Evolutionary conservation across 2,329 filamentous ascomycete species (phyloP).

Genomic region (Pseudocercospora eumusae): DNA sequence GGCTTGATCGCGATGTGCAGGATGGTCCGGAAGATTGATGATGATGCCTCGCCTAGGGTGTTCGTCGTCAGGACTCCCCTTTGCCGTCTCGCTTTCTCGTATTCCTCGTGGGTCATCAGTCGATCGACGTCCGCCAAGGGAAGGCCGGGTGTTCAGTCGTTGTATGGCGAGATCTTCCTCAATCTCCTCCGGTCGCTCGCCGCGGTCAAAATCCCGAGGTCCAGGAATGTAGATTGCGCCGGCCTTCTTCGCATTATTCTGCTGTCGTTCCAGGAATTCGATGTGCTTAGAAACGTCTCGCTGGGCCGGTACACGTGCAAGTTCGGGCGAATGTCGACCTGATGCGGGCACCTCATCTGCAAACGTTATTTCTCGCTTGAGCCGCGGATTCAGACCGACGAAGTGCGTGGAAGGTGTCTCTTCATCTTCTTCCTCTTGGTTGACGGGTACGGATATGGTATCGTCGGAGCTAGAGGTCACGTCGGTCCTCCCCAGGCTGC

Average conservation of each 20-base stretch:
- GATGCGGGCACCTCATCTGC: slow-evolving; percentile 60
- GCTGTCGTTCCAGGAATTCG: slow-evolving; percentile 81
- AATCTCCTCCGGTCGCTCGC: slow-evolving; percentile 67
- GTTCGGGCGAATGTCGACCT: slow-evolving; percentile 43
- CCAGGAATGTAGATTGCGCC: slow-evolving; percentile 85
- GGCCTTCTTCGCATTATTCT: slow-evolving; percentile 62
- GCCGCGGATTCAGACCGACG: slow-evolving; percentile 34
- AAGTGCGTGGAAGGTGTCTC: slow-evolving; percentile 20
- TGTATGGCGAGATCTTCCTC: slow-evolving; percentile 48
- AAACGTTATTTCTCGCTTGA: slow-evolving; percentile 63
- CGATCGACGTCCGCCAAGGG: slow-evolving; percentile 15
- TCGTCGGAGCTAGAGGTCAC: slow-evolving; percentile 26
- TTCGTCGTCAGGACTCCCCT: slow-evolving; percentile 40
- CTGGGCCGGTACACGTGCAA: slow-evolving; percentile 53
- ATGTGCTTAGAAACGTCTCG: slow-evolving; percentile 68
- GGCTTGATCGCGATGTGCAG: slow-evolving; percentile 32
- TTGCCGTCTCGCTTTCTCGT: slow-evolving; percentile 20
- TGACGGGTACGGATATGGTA: slow-evolving; percentile 11
- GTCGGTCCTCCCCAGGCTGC: slow-evolving; percentile 6
- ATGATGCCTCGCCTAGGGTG: slow-evolving; percentile 60
- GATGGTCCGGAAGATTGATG: slow-evolving; percentile 64
- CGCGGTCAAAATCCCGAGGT: slow-evolving; percentile 84
- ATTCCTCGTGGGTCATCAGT: slow-evolving; percentile 28
- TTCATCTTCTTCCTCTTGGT: slow-evolving; percentile 16
- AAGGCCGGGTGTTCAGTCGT: slow-evolving; percentile 35